Base-by-base conservation (phyloP, 495 filamentous ascomycete genomes). In the Xylaria bambusicola region DNA sequence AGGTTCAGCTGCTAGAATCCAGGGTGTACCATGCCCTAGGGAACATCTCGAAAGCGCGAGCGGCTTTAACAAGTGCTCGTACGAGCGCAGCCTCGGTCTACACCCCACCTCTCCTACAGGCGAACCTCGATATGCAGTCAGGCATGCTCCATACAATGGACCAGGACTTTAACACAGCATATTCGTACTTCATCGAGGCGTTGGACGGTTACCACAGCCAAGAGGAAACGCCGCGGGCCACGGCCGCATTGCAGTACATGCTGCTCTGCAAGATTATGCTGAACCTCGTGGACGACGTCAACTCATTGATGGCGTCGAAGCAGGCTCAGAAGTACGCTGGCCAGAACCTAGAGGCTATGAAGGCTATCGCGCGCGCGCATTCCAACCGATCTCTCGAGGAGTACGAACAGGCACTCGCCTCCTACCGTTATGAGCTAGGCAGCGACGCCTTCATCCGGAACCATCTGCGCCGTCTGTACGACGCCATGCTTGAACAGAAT, bases 201-300 rank as follows among this genome's bases (percentile, higher is more conserved):
- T 81, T 99, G 52, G 94, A 99, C 69, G 94, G 94, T 44, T 98
- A 98, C 76, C 92, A 91, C 74, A 86, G 89, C 6, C 91, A 97
- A 70, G 94, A 99, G 61, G 90, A 93, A 64, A 75, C 87, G 6
- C 80, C 83, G 59, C 88, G 91, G 73, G 94, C 94, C 5, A 93
- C 92, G 8, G 87, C 93, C 8, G 90, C 94, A 24, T 79, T 99
- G 62, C 96, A 99, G 77, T 99, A 99, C 82, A 98, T 99, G 95
- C 82, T 99, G 33, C 86, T 99, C 27, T 98, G 94, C 83, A 97
- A 98, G 81, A 95, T 99, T 78, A 98, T 99, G 94, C 81, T 97
- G 62, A 99, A 99, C 77, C 77, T 93, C 31, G 91, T 85, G 62
- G 92, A 97, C 79, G 94, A 99, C 76, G 93, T 99, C 69, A 93